Base-by-base conservation (phyloP, 1,284 basidiomycete species). In the Puccinia horiana region DNA sequence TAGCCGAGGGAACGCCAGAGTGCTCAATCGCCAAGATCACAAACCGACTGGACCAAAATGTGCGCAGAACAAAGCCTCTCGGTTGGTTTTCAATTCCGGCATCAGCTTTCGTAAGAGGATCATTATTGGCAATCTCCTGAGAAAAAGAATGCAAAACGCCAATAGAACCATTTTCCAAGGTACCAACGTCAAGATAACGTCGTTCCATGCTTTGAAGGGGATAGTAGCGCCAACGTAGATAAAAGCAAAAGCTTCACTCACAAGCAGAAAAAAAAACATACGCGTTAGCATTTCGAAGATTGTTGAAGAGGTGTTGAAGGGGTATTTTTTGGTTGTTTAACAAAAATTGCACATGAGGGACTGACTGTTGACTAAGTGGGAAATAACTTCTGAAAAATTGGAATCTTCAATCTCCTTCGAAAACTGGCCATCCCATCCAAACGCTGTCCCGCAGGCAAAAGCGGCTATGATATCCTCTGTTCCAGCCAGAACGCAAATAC, bases 171-270 rank as follows among this genome's bases (percentile, higher is more conserved):
- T 84, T 35, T 86, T 82, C 85, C 86, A 86, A 1, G 86, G 67
- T 47, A 83, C 85, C 23, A 87, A 83, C 26, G 85, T 83, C 70
- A 74, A 72, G 56, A 26, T 69, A 32, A 81, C 84, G 69, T 86
- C 82, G 56, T 83, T 85, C 81, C 85, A 86, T 79, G 84, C 83
- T 67, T 84, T 84, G 73, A 83, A 83, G 6, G 86, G 86, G 73
- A 87, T 87, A 14, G 85, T 80, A n/a, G 86, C 85, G 29, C 86
- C 86, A 67, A 87, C 86, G 84, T 87, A 87, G 83, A 87, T 85
- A 78, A 87, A 87, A 65, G 85, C 85, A 47, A 29, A 44, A 69
- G 42, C 65, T 69, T 12, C n/a, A 18, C 29, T 8, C 8, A 8
- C 40, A 26, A 69, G 9, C 14, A 11, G 16, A 61, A 12, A 69